A percentile compares a stretch with the other conserved stretches of the same genome.
These are phyloP conservation scores for Eimeria falciformis DNA, from an alignment of 169 alveolate species.

Conservation along the genomic window DNA sequence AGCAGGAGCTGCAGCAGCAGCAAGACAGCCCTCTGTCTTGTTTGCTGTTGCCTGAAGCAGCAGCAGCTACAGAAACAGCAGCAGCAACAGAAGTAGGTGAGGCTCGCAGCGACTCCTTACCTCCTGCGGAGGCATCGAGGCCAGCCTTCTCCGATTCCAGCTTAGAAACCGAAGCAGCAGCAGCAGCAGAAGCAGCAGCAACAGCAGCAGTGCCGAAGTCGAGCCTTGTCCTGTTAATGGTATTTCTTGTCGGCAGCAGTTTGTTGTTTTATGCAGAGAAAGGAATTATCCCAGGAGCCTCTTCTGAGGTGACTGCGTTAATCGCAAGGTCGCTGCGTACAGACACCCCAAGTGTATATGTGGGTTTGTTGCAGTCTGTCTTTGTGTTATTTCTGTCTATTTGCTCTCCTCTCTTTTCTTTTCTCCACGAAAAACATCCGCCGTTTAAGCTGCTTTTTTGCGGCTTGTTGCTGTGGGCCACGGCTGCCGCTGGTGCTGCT, in stretches of 20 bases:
- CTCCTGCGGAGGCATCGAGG: no score
- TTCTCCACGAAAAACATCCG: not conserved
- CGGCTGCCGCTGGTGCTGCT: conserved; percentile 23
- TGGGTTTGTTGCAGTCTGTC: conserved; percentile 39
- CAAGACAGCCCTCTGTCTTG: not conserved
- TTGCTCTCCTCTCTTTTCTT: not conserved
- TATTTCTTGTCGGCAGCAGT: not conserved
- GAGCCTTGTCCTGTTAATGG: not conserved
- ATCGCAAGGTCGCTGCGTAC: not conserved
- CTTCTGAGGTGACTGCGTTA: not conserved
- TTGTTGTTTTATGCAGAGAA: not conserved
- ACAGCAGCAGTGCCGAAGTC: not conserved
- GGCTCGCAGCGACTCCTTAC: no score
- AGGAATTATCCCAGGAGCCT: not conserved
- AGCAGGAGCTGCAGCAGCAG: no score
- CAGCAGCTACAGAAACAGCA: not conserved
- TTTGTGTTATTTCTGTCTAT: not conserved
- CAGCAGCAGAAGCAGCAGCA: not conserved
- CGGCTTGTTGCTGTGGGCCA: not conserved
- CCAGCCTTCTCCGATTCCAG: no score
- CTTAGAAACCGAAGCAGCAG: not conserved
- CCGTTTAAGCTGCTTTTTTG: not conserved
- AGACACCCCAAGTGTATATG: not conserved
- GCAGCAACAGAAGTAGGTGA: not conserved
- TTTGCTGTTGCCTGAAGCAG: not conserved